A percentile compares a stretch with the other conserved stretches of the same genome.
These are phyloP conservation scores for Suillus weaverae DNA, from an alignment of 768 basidiomycete species.

Conservation along the genomic window DNA sequence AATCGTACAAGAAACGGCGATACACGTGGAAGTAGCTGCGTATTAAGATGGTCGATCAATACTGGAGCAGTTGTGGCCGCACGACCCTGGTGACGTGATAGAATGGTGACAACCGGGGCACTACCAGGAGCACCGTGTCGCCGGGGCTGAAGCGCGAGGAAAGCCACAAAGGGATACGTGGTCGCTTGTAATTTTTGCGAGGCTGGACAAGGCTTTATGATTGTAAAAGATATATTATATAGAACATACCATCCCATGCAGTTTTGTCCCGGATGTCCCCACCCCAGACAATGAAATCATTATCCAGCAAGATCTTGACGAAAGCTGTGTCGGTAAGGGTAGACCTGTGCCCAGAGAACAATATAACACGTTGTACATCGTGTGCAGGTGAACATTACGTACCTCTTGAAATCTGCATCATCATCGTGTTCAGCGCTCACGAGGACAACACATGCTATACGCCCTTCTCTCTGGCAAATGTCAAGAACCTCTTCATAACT, in stretches of 20 bases:
- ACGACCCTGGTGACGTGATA: constrained; percentile 82
- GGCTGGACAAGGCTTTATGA: constrained; percentile 30
- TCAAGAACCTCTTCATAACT: constrained; percentile 81
- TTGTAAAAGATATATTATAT: constrained; percentile 8
- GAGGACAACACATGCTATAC: constrained; percentile 78
- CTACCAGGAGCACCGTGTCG: constrained; percentile 40
- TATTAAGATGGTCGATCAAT: constrained; percentile 66
- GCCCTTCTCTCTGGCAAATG: constrained; percentile 65
- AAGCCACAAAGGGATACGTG: constrained; percentile 91
- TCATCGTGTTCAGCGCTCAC: constrained; percentile 92
- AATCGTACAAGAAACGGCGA: constrained; percentile 70
- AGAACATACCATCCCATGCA: constrained; percentile 65
- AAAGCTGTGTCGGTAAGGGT: constrained; percentile 77
- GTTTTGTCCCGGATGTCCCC: constrained; percentile 85
- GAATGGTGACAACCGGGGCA: constrained; percentile 65
- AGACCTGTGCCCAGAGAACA: constrained; percentile 40
- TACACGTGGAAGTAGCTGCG: constrained; percentile 79
- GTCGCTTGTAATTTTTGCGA: constrained; percentile 81
- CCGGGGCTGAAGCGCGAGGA: constrained; percentile 82
- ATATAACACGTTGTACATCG: no score
- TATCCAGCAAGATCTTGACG: constrained; percentile 65
- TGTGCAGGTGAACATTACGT: constrained; percentile 16
- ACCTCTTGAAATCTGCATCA: constrained; percentile 84
- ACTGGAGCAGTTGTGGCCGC: constrained; percentile 63
- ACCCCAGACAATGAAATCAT: constrained; percentile 86